Conservation (phyloP, 129 eudicot species). For the Lactuca saligna region DNA sequence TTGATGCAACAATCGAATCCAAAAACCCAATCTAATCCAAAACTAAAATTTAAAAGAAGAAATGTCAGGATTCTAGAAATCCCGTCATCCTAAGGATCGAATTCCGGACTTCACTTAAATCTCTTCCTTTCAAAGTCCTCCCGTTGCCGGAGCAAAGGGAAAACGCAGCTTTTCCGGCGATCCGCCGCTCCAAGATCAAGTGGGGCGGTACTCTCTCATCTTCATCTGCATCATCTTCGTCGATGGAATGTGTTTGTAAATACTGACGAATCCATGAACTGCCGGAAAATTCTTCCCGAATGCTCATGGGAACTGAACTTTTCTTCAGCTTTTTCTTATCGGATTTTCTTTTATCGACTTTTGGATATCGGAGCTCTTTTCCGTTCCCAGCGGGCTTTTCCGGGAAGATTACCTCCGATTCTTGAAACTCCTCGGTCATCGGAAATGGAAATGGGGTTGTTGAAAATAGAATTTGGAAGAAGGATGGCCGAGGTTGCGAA, state of each 20-base stretch:
- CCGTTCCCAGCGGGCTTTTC: conserved; percentile 21
- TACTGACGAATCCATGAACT: conserved; percentile 35
- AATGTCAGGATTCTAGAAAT: conserved; percentile 58
- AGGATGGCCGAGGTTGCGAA: conserved; percentile 21
- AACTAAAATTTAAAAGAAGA: not conserved
- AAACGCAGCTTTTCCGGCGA: conserved; percentile 55
- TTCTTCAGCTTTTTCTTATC: conserved; percentile 29
- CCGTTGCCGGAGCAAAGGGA: conserved; percentile 65
- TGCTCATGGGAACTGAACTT: conserved; percentile 29
- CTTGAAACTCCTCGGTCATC: conserved; percentile 39
- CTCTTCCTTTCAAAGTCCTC: conserved; percentile 57
- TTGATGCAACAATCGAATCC: not conserved
- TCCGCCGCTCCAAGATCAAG: conserved; percentile 55
- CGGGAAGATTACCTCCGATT: conserved; percentile 35
- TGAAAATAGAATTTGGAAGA: conserved; percentile 23
- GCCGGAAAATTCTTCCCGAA: conserved; percentile 31
- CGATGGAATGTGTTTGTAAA: conserved; percentile 32
- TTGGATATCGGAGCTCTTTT: conserved; percentile 13
- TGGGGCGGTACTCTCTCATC: conserved; percentile 69
- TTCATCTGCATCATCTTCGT: conserved; percentile 30
- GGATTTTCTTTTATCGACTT: conserved; percentile 16
- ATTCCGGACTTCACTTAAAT: conserved; percentile 72
- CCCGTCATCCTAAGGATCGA: conserved; percentile 75
- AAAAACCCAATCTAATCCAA: not conserved
- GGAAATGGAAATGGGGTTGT: not conserved